A percentile compares a stretch with the other conserved stretches of the same genome.
Conservation (phyloP, 2,329 filamentous ascomycete species). For the Volutella citrinella region DNA sequence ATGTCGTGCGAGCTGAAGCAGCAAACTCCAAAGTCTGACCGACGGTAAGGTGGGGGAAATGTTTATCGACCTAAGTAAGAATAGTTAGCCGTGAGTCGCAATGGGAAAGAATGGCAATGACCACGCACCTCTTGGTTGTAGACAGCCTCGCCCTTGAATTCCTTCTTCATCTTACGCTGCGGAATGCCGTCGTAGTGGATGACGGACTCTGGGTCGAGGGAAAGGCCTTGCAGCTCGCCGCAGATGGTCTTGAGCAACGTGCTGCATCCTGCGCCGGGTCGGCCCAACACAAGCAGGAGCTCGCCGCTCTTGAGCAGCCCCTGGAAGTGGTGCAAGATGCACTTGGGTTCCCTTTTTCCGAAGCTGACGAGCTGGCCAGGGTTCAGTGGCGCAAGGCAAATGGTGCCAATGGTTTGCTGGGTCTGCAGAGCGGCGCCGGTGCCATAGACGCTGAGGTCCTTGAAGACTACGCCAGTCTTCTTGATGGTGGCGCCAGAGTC, state of each 20-base stretch:
- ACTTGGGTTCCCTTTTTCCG: conserved; percentile 43
- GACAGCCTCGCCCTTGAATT: conserved; percentile 62
- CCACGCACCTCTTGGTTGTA: conserved; percentile 65
- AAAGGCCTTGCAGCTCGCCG: conserved; percentile 55
- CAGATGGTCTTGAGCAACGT: conserved; percentile 60
- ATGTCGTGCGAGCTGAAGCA: conserved; percentile 62
- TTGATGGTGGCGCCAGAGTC: conserved; percentile 51
- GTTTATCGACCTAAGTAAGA: conserved; percentile 53
- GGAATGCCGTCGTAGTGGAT: conserved; percentile 61
- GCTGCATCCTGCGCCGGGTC: conserved; percentile 60
- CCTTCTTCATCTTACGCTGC: conserved; percentile 46
- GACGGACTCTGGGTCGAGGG: conserved; percentile 44
- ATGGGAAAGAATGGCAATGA: conserved; percentile 18
- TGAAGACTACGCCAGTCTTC: conserved; percentile 59
- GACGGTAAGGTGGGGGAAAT: conserved; percentile 74
- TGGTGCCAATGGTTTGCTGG: conserved; percentile 61
- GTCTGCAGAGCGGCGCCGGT: conserved; percentile 64
- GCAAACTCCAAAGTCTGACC: conserved; percentile 71
- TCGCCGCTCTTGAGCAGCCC: conserved; percentile 61
- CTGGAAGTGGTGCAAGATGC: conserved; percentile 62
- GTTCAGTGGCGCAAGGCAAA: conserved; percentile 55
- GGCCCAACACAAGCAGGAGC: conserved; percentile 64
- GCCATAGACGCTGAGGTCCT: conserved; percentile 62
- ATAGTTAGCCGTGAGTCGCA: conserved; percentile 8
- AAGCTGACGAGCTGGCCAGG: conserved; percentile 51